Evolutionary conservation across 345 rosid genomes (phyloP), one percentile per base, ranked within the genome.

Genomic region (Bretschneidera sinensis): DNA sequence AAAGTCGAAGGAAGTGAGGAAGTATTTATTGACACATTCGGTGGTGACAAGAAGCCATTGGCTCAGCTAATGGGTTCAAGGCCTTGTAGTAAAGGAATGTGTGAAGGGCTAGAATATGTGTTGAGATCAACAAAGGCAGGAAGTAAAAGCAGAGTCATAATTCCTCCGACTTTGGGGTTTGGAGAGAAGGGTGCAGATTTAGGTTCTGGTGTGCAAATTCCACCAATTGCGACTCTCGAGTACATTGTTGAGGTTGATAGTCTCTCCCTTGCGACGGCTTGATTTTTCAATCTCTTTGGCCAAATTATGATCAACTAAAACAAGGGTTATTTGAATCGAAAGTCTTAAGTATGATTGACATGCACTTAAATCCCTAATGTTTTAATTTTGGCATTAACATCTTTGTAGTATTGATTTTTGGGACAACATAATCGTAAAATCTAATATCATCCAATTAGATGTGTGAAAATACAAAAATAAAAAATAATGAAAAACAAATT

Each of bases 221-320:
- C 92, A 8, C 82, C 94, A 0, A 65, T 28, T 60, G 81, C 92
- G 0, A 74, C 86, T 16, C 72, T 92, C n/a, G 96, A 87, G 69
- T 92, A 81, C 68, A 24, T 85, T 64, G 78, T 89, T 59, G 84
- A 89, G 74, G 80, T 89, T 63, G 94, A 87, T 1, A 89, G 72
- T 78, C 96, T 87, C 56, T 92, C 94, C 16, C 83, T 92, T 64
- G 96, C 98, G 21, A 91, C 97, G 17, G 91, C 98, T 63, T 92
- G 73, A 79, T 8, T n/a, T n/a, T n/a, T n/a, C n/a, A n/a, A n/a
- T n/a, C n/a, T n/a, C n/a, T n/a, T n/a, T n/a, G n/a, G n/a, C n/a
- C n/a, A n/a, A n/a, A n/a, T n/a, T n/a, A n/a, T n/a, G n/a, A n/a
- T n/a, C n/a, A n/a, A n/a, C n/a, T n/a, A n/a, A n/a, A n/a, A n/a